Base-by-base conservation (phyloP, 768 basidiomycete species). In the Bullera alba region DNA sequence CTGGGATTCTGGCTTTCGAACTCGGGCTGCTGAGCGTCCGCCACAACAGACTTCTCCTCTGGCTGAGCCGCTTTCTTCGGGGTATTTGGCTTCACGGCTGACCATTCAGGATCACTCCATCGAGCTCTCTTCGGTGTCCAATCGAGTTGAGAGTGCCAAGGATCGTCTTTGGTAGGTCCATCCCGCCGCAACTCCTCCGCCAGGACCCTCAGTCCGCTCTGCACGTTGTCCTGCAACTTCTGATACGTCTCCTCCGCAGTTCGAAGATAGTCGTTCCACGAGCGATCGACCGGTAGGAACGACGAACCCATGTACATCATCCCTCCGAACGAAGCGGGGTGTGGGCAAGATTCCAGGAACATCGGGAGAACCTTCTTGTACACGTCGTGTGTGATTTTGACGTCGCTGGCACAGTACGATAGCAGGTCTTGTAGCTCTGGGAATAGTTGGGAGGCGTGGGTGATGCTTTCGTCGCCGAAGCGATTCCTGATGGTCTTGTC, bases 271-370 rank as follows among this genome's bases (percentile, higher is more conserved):
- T 75, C 74, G 54, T 91, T 82, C 95, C 93, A 97, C 46, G 80
- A 78, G 60, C 89, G 78, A 67, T 97, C 86, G 42, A 97, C 90
- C 1, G 89, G 84, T 35, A 99, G 76, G 63, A 96, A 87, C 44
- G 86, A 83, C 16, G 84, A 87, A 0, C 88, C 87, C 95, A 99
- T 97, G 3, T 81, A 81, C 36, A 92, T 74, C 23, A 91, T 79
- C 4, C 93, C 92, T 0, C 90, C 84, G 67, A 96, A 96, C 0
- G 87, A 86, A 2, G 87, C 91, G 0, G 92, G 95, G 67, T 85
- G 86, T 0, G 92, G 90, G 71, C 92, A 99, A 4, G 81, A 81
- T 25, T 76, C 67, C 36, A 90, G 77, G 67, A 93, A 99, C 0
- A 81, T 77, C 0, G 92, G 91, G 5, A 95, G 79, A 25, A 85